Evolutionary conservation across 192 early-diverging fungal genomes (phyloP), one percentile per base, ranked within the genome.

Genomic region (Spizellomyces punctatus): DNA sequence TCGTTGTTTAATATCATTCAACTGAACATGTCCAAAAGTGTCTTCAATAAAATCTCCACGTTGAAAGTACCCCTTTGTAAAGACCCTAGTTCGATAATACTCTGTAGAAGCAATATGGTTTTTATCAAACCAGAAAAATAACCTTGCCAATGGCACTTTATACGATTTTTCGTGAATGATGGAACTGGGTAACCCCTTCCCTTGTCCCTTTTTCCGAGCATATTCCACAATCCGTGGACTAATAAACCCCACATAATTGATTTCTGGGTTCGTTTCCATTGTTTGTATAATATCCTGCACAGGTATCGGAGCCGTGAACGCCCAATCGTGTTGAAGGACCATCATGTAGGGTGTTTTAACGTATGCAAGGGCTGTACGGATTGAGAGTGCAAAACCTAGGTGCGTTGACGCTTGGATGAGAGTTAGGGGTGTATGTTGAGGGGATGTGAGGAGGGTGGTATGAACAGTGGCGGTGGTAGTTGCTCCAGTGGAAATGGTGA

Each of bases 21-120:
- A 17, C 69, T 72, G 55, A 10, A 47, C 16, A 17, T 78, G 76
- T 6, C 76, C 76, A 64, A 68, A 76, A 2, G 77, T 78, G 61
- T 81, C 80, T 67, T 81, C 80, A 54, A 81, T 81, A 57, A 81
- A 81, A 68, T 81, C 77, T 0, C 80, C 80, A 3, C 74, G 63
- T 58, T 72, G 64, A 58, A 81, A 79, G 10, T 46, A 21, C 14
- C 41, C 58, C 8, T 45, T 21, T 43, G 63, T 50, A 50, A 79
- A 81, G 10, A 81, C 66, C 41, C 36, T 12, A 6, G 27, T 59
- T 36, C 58, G 41, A 55, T 78, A 78, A 66, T 79, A 70, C 8
- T 66, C 19, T n/a, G 74, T 73, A 14, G 44, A 6, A 8, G 72
- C 66, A 6, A 78, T 10, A 57, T 78, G 77, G 22, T 58, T 52